Percentiles rank a stretch among this genome's conserved stretches.
Conservation (phyloP, 2,329 filamentous ascomycete species). For the Aspergillus thermomutatus region DNA sequence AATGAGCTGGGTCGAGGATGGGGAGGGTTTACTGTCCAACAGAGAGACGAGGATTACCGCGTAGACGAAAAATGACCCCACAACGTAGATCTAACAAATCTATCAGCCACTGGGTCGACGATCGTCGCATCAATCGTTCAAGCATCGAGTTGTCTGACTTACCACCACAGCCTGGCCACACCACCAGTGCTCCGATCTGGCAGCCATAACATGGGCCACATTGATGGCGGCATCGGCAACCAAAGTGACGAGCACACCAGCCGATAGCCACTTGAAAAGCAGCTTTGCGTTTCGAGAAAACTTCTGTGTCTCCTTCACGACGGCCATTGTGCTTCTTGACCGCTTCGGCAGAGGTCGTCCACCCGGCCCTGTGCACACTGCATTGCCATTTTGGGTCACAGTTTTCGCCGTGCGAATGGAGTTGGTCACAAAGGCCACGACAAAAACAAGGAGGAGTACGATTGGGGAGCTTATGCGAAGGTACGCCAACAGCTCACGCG, state of each 20-base stretch:
- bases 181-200: slow-evolving; percentile 70
- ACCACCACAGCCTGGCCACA: slow-evolving; percentile 75
- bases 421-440: slow-evolving; percentile 58
- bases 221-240: slow-evolving; percentile 70
- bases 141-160: slow-evolving; percentile 38
- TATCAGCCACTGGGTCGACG: slow-evolving; percentile 3
- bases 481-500: slow-evolving; percentile 43
- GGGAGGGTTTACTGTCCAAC: slow-evolving; percentile 76
- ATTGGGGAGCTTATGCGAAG: slow-evolving; percentile 62
- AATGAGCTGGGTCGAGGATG: slow-evolving; percentile 72
- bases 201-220: slow-evolving; percentile 68
- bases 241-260: slow-evolving; percentile 70
- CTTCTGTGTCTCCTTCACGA: slow-evolving; percentile 49
- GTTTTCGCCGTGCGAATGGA: slow-evolving; percentile 55
- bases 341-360: slow-evolving; percentile 80
- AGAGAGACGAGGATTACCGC: slow-evolving; percentile 81
- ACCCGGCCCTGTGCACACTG: slow-evolving; percentile 68
- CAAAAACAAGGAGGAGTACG: slow-evolving; percentile 62
- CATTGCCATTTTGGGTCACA: slow-evolving; percentile 45
- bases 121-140: not conserved
- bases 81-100: slow-evolving; percentile 68
- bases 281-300: slow-evolving; percentile 66
- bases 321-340: slow-evolving; percentile 48
- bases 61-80: slow-evolving; percentile 83
- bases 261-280: slow-evolving; percentile 72